These are phyloP conservation scores for Trebouxia sp. DNA, from an alignment of 139 green algal species.

Conservation along the genomic window DNA sequence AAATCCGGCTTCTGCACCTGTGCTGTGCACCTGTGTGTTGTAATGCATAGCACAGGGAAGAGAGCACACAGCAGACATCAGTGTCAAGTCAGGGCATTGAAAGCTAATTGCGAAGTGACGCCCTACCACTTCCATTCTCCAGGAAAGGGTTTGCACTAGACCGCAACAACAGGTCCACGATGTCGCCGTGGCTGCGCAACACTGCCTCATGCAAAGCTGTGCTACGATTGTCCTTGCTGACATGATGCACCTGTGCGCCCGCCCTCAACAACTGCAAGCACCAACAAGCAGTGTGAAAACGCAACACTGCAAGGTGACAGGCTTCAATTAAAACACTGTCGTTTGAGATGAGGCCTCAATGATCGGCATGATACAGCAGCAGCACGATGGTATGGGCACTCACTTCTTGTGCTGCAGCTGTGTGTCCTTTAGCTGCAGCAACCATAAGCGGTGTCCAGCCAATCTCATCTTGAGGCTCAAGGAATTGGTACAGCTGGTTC, in stretches of 20 bases:
- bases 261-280: constrained; percentile 34
- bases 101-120: too few species aligned
- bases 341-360: too few species aligned
- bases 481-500: not conserved
- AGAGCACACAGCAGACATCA: not conserved
- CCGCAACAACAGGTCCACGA: constrained; percentile 49
- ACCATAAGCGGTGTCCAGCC: constrained; percentile 27
- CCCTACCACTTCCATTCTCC: constrained; percentile 49
- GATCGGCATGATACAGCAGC: too few species aligned
- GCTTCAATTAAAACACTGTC: too few species aligned
- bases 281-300: too few species aligned
- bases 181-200: constrained; percentile 30
- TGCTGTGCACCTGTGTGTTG: not conserved
- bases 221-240: constrained; percentile 16
- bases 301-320: too few species aligned
- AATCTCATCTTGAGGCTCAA: constrained; percentile 23
- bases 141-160: constrained; percentile 49
- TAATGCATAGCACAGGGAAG: not conserved
- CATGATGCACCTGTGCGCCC: constrained; percentile 37
- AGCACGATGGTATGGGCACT: too few species aligned
- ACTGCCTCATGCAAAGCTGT: constrained; percentile 52
- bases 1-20: not conserved
- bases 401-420: constrained; percentile 3
- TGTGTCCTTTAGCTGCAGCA: constrained; percentile 19
- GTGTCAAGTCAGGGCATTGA: too few species aligned